Percentiles rank a stretch among this genome's conserved stretches.
phyloP scores from a whole-genome alignment of 768 basidiomycete genomes.

The Boletus sp. region DNA sequence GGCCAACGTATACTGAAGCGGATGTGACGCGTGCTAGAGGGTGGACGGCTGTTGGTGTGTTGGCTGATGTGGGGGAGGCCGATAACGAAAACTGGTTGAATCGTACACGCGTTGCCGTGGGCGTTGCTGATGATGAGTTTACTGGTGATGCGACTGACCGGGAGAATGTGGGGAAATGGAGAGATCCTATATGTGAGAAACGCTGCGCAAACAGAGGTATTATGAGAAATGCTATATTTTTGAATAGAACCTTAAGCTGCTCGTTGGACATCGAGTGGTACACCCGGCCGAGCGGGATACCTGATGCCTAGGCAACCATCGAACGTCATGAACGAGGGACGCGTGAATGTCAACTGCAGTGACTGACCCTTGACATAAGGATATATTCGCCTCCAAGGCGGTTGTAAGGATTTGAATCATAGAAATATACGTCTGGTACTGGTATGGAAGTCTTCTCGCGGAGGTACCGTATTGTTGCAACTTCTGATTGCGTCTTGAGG shows the following conservation, averaged over 20 bases:
- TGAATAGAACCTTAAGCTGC: slow-evolving; percentile 60
- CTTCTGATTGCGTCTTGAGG: slow-evolving; percentile 84
- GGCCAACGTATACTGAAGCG: slow-evolving; percentile 55
- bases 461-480: slow-evolving; percentile 81
- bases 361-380: slow-evolving; percentile 77
- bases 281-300: slow-evolving; percentile 66
- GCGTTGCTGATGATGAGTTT: slow-evolving; percentile 23
- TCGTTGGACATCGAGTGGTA: slow-evolving; percentile 70
- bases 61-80: slow-evolving; percentile 4
- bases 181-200: slow-evolving; percentile 72
- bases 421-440: slow-evolving; percentile 72
- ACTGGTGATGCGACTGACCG: slow-evolving; percentile 18
- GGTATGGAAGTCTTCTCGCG: slow-evolving; percentile 69
- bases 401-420: slow-evolving; percentile 83
- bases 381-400: slow-evolving; percentile 84
- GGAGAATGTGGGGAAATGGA: slow-evolving; percentile 44
- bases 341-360: not conserved
- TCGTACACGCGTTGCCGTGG: slow-evolving; percentile 24
- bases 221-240: slow-evolving; percentile 65
- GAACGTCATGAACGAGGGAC: slow-evolving; percentile 1
- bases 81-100: slow-evolving; percentile 22
- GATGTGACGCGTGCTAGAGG: slow-evolving; percentile 15
- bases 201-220: slow-evolving; percentile 77
- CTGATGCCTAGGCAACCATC: slow-evolving; percentile 53
- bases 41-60: not conserved